Evolutionary conservation across 805 yeast species (phyloP), one percentile per base, ranked within the genome.

Genomic region (Candida hispaniensis): DNA sequence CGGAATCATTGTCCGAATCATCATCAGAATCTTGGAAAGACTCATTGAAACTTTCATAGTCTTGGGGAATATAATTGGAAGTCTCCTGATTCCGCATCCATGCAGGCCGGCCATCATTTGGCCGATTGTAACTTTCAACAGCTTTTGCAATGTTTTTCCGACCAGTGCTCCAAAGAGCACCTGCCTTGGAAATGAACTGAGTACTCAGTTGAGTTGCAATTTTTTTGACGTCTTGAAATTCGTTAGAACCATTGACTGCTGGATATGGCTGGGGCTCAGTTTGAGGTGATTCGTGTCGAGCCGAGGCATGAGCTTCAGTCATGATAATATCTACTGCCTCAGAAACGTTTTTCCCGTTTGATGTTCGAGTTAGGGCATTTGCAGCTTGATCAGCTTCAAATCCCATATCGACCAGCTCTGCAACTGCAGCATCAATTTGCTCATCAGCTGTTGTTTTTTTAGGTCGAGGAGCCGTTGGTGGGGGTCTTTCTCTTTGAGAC

Each of bases 361-460:
- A 52, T 0, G 75, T 70, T 28, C 61, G 56, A 6, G 56, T 64
- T 21, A 82, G 60, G 0, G 93, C 93, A 2, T 58, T 55, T 15
- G 63, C 66, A 4, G 91, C 73, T 34, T 64, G 69, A 2, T 71
- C 74, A 1, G 68, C 58, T 1, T 76, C 55, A 47, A 82, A 82
- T 2, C 94, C 94, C 73, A 82, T 82, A 41, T 81, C 91, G 2
- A 79, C 55, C 26, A 81, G 60, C 45, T 73, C 79, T 0, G 88
- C 88, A 11, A 80, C 50, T 1, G 72, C 63, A 17, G 40, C 41
- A 25, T 49, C 54, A 11, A 45, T 16, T 3, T 44, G 46, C 18
- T 48, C 41, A 4, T 18, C 26, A 6, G 27, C 18, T 5, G 20
- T 7, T 10, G 16, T 18, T 9, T 19, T 36, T 14, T 20, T 18